Conservation (phyloP, 768 basidiomycete genomes). For the Lyophyllum semitale region DNA sequence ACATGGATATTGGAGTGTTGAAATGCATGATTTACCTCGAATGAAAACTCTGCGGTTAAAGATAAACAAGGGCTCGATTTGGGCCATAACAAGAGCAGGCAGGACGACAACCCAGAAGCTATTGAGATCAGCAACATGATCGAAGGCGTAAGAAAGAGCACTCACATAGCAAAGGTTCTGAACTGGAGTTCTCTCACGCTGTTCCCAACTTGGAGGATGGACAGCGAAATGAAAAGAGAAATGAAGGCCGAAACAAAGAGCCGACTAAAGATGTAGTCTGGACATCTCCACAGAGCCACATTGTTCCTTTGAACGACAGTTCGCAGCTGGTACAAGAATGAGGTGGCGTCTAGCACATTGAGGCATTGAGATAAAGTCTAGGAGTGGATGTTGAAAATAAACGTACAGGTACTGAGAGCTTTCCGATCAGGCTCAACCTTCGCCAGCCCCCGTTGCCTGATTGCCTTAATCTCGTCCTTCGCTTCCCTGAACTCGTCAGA, state of each 20-base stretch:
- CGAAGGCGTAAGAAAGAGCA: not conserved
- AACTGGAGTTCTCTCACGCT: slow-evolving; percentile 73
- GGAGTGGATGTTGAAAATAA: not conserved
- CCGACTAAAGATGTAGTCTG: slow-evolving; percentile 84
- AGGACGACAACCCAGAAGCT: slow-evolving; percentile 71
- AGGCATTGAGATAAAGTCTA: not conserved
- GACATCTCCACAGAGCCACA: slow-evolving; percentile 76
- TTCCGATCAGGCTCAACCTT: slow-evolving; percentile 39
- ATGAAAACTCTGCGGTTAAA: slow-evolving; percentile 57
- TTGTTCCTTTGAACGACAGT: slow-evolving; percentile 69
- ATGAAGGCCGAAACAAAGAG: slow-evolving; percentile 75
- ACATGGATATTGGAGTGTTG: slow-evolving; percentile 10
- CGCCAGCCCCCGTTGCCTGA: slow-evolving; percentile 50
- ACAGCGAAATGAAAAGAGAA: slow-evolving; percentile 72
- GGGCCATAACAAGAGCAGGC: slow-evolving; percentile 77
- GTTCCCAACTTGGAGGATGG: slow-evolving; percentile 75
- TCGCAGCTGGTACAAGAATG: slow-evolving; percentile 73
- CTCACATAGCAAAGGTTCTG: slow-evolving; percentile 77
- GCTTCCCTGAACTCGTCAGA: slow-evolving; percentile 57
- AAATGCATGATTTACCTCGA: slow-evolving; percentile 20
- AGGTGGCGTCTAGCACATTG: slow-evolving; percentile 60
- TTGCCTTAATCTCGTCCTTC: slow-evolving; percentile 42
- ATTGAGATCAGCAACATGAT: not conserved
- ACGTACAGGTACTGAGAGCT: slow-evolving; percentile 50
- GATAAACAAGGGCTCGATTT: slow-evolving; percentile 85